These are phyloP conservation scores for Tritrichomonas foetus DNA, from an alignment of 208 protist species.

Conservation along the genomic window DNA sequence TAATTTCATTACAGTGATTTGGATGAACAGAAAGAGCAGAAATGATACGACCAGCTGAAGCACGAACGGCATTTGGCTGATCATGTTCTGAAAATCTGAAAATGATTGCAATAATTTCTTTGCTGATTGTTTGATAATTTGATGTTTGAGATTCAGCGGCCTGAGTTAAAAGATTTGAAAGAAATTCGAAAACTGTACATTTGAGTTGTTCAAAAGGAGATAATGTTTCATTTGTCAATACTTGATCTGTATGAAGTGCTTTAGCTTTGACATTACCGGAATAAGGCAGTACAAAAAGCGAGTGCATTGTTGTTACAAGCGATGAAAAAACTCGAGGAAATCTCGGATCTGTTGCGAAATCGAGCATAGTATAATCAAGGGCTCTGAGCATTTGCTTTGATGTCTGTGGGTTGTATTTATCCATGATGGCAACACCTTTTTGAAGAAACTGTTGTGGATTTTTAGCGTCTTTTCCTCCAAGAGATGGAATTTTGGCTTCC, in stretches of 20 bases:
- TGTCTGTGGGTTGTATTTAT: background rate
- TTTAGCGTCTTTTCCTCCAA: background rate
- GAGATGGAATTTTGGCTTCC: no score
- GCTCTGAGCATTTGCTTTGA: background rate
- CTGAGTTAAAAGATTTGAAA: background rate
- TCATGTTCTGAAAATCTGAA: background rate
- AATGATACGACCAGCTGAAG: background rate
- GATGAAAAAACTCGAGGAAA: background rate
- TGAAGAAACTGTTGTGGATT: background rate
- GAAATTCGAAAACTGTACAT: background rate
- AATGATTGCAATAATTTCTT: background rate
- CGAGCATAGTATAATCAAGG: background rate
- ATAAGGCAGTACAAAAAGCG: background rate
- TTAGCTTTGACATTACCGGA: background rate
- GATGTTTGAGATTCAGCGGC: background rate
- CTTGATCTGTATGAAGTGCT: slow-evolving; percentile 17
- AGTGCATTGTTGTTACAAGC: background rate
- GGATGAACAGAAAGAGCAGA: background rate
- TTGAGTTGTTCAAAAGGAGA: background rate
- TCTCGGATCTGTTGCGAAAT: background rate
- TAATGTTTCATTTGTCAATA: background rate
- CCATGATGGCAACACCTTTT: background rate
- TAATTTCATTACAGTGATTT: background rate
- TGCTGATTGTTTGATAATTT: background rate
- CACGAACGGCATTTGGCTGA: background rate